Evolutionary conservation across 768 basidiomycete genomes (phyloP).

Genomic region (Inosperma sp.): DNA sequence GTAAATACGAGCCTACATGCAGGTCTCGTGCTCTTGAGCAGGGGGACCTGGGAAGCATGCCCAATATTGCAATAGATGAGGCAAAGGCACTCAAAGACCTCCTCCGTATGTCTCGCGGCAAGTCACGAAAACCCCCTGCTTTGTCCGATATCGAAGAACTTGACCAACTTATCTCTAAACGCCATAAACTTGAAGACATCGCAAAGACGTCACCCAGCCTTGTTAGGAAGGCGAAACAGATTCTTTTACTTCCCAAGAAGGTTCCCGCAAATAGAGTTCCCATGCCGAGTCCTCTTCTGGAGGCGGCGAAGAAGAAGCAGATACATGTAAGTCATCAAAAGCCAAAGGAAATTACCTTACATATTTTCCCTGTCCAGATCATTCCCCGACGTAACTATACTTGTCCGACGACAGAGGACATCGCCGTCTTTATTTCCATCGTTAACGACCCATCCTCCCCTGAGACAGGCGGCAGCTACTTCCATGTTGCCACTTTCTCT

Average conservation of each 20-base stretch:
- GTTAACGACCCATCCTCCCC: conserved; percentile 38
- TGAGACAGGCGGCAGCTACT: conserved; percentile 29
- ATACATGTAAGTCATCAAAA: conserved; percentile 28
- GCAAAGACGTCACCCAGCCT: conserved; percentile 32
- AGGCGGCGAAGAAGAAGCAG: conserved; percentile 32
- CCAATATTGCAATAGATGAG: conserved; percentile 46
- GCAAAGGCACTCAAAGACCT: conserved; percentile 37
- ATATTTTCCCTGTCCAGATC: conserved; percentile 25
- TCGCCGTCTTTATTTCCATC: conserved; percentile 41
- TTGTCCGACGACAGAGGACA: conserved; percentile 42
- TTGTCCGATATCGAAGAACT: conserved; percentile 49
- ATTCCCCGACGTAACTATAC: conserved; percentile 42
- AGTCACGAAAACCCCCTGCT: conserved; percentile 9
- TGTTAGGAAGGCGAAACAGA: conserved; percentile 36
- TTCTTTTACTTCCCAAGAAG: conserved; percentile 35
- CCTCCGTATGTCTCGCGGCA: conserved; percentile 27
- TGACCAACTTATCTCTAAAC: conserved; percentile 31
- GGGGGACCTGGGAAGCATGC: conserved; percentile 40
- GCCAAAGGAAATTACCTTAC: background rate
- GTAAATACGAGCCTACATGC: conserved; percentile 39
- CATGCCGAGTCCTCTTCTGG: conserved; percentile 34
- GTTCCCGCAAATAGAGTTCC: conserved; percentile 9
- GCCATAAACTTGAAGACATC: conserved; percentile 26
- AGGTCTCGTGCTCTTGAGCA: conserved; percentile 30
- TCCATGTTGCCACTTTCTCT: conserved; percentile 34